A percentile compares a stretch with the other conserved stretches of the same genome.
phyloP scores from a whole-genome alignment of 139 green algal genomes.

The Pseudopediastrum boryanum region DNA sequence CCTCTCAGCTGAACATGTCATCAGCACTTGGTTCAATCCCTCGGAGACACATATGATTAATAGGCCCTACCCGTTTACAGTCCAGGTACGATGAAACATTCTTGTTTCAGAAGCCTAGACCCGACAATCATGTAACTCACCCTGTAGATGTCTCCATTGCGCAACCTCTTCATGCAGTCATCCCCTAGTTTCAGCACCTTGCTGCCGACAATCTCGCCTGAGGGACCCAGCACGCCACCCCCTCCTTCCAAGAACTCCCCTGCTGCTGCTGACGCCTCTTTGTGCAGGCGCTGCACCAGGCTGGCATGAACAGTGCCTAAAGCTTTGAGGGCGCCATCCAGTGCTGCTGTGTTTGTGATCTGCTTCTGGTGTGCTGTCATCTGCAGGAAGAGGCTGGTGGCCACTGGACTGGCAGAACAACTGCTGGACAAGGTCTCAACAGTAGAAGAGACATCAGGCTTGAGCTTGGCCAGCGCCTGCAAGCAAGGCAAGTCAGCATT shows the following conservation, averaged over 20 bases:
- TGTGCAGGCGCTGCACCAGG: constrained; percentile 46
- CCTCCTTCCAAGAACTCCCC: constrained; percentile 20
- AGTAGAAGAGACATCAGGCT: neutral
- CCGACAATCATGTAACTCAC: constrained; percentile 13
- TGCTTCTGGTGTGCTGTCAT: constrained; percentile 34
- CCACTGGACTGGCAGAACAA: neutral
- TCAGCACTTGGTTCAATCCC: too few species aligned
- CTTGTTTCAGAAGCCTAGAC: too few species aligned
- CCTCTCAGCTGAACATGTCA: too few species aligned
- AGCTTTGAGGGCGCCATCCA: constrained; percentile 54
- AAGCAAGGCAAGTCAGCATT: neutral
- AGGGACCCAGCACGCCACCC: neutral
- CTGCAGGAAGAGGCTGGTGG: constrained; percentile 22
- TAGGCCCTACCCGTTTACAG: too few species aligned
- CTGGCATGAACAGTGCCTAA: constrained; percentile 60
- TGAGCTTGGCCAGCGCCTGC: neutral
- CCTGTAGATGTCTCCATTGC: constrained; percentile 78
- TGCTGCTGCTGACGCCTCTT: constrained; percentile 29
- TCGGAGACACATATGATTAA: too few species aligned
- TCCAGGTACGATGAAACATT: too few species aligned
- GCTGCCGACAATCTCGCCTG: neutral
- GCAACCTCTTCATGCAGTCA: constrained; percentile 62
- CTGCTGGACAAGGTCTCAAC: neutral
- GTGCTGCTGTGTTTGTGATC: constrained; percentile 41
- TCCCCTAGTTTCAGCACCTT: constrained; percentile 61